phyloP scores from a whole-genome alignment of 352 stramenopile species.

The Globisporangium sylvaticum region DNA sequence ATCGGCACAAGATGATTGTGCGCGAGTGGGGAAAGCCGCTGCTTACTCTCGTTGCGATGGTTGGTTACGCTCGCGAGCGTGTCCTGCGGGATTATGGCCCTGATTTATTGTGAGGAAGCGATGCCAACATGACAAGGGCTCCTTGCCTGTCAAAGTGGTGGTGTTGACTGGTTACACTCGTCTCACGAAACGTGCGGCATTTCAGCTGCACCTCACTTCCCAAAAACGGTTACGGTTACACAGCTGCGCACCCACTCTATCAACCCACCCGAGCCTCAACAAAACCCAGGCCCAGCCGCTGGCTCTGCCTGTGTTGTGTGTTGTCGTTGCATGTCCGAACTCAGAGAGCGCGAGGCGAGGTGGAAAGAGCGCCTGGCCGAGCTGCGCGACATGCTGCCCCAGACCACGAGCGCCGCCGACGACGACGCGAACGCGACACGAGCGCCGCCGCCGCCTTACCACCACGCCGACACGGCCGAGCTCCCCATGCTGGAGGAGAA shows the following conservation, averaged over 20 bases:
- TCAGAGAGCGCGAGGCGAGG: neutral
- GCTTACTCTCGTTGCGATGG: neutral
- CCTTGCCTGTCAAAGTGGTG: neutral
- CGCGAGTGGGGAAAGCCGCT: neutral
- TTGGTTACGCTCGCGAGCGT: neutral
- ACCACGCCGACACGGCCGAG: constrained; percentile 10
- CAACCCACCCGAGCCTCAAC: neutral
- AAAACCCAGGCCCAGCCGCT: neutral
- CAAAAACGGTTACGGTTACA: neutral
- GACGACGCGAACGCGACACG: constrained; percentile 4
- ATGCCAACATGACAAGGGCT: neutral
- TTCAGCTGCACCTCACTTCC: neutral
- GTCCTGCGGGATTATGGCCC: neutral
- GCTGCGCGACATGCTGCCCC: constrained; percentile 18
- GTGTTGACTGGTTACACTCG: neutral
- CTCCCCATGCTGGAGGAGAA: constrained; percentile 19
- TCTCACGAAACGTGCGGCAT: neutral
- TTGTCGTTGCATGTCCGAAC: constrained; percentile 2
- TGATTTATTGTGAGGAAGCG: neutral
- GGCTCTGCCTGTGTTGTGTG: neutral
- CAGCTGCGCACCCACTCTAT: neutral
- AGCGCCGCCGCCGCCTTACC: neutral
- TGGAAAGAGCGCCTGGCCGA: constrained; percentile 16
- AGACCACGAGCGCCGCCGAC: neutral
- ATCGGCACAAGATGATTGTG: neutral